These are phyloP conservation scores for Phytomonas serpens DNA, from an alignment of 208 protist genomes.

Conservation along the genomic window DNA sequence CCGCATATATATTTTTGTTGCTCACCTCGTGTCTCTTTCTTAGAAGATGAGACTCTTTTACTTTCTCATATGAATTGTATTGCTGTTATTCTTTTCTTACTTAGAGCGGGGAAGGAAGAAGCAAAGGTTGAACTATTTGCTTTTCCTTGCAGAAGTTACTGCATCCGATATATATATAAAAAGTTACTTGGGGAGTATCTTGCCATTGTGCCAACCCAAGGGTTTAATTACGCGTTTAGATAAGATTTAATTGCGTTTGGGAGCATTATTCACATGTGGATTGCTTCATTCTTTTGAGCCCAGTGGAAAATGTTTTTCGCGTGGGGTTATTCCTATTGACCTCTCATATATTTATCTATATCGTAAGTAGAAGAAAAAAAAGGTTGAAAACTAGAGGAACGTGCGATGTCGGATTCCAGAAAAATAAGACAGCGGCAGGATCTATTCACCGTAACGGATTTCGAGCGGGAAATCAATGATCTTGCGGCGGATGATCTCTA, in stretches of 20 bases:
- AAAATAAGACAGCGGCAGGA: slow-evolving; percentile 60
- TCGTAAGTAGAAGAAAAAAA: slow-evolving; percentile 8
- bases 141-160: not conserved
- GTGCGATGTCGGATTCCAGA: slow-evolving; percentile 9
- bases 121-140: not conserved
- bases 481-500: slow-evolving; percentile 62
- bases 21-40: not conserved
- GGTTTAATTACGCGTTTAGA: not conserved
- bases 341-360: slow-evolving; percentile 6
- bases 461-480: slow-evolving; percentile 75
- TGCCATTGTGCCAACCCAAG: not conserved
- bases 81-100: not conserved
- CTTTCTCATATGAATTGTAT: not conserved
- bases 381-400: slow-evolving; percentile 6
- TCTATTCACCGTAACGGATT: slow-evolving; percentile 30
- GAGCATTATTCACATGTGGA: not conserved
- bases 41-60: not conserved
- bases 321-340: not conserved
- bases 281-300: not conserved
- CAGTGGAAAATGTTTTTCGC: not conserved
- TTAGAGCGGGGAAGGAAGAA: not conserved
- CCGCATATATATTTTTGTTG: not conserved
- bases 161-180: not conserved
- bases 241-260: not conserved
- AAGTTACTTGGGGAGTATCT: not conserved